A percentile compares a stretch with the other conserved stretches of the same genome.
These are phyloP conservation scores for Diplodia scrobiculata DNA, from an alignment of 2,329 filamentous ascomycete genomes.

Conservation along the genomic window DNA sequence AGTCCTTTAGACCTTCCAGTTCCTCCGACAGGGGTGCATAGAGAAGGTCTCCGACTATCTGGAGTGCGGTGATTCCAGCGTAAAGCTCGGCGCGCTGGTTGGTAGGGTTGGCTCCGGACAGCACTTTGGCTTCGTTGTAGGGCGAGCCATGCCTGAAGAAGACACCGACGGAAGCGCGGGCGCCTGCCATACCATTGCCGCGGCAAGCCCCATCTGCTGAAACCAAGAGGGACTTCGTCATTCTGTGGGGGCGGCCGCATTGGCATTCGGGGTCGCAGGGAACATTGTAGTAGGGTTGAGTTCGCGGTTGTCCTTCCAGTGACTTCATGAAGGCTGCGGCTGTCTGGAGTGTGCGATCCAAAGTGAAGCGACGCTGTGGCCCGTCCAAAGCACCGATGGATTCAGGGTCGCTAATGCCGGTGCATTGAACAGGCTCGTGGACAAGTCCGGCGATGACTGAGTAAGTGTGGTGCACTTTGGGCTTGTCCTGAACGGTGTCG, in stretches of 20 bases:
- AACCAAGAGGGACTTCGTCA: not conserved
- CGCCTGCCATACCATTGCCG: not conserved
- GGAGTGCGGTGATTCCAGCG: not conserved
- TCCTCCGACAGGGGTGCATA: not conserved
- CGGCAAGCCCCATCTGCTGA: not conserved
- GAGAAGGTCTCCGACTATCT: not conserved
- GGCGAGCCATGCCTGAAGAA: not conserved
- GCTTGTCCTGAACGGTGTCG: too few relatives aligned
- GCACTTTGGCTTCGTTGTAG: not conserved
- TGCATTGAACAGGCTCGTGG: too few relatives aligned
- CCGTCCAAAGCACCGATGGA: not conserved
- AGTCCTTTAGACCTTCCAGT: not conserved
- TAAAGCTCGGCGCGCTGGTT: conserved; percentile 12
- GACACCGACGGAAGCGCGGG: not conserved
- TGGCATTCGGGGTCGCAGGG: not conserved
- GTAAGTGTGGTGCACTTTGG: too few relatives aligned
- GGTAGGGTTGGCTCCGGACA: not conserved
- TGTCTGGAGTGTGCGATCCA: not conserved
- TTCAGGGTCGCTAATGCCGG: not conserved
- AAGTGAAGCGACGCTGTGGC: not conserved
- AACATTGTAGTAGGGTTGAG: not conserved
- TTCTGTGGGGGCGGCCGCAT: not conserved
- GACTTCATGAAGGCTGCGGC: not conserved
- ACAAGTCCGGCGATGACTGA: too few relatives aligned
- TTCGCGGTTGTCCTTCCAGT: not conserved